Evolutionary conservation across 2,329 filamentous ascomycete species (phyloP).

Genomic region (Xylariaceae sp.): DNA sequence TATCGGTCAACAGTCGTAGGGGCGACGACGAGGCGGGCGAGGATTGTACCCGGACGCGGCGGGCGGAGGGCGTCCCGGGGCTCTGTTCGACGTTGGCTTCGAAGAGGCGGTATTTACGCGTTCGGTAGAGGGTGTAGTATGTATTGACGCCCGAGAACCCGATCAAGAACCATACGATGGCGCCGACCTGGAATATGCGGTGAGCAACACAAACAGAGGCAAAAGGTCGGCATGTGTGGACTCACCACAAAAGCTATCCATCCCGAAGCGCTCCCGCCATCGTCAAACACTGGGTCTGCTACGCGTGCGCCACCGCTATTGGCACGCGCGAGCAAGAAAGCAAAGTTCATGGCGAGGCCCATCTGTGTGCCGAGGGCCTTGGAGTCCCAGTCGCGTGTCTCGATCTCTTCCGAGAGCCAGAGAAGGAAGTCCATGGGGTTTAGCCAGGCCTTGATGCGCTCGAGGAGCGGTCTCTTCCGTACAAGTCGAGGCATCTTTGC

Average conservation of each 20-base stretch:
- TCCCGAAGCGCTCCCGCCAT: conserved; percentile 51
- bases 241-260: conserved; percentile 58
- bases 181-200: too few species aligned
- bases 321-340: conserved; percentile 76
- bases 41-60: conserved; percentile 81
- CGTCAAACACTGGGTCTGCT: conserved; percentile 80
- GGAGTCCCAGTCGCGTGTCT: conserved; percentile 86
- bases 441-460: conserved; percentile 74
- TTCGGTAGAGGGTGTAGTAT: conserved; percentile 73
- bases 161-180: conserved; percentile 65
- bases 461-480: conserved; percentile 68
- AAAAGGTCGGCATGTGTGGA: too few species aligned
- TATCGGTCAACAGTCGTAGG: conserved; percentile 63
- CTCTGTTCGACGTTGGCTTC: conserved; percentile 73
- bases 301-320: conserved; percentile 56
- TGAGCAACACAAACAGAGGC: too few species aligned
- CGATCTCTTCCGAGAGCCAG: conserved; percentile 88
- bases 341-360: conserved; percentile 69
- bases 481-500: conserved; percentile 68
- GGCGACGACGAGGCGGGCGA: conserved; percentile 75
- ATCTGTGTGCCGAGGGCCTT: conserved; percentile 70
- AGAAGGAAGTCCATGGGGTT: conserved; percentile 87
- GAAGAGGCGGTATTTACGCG: conserved; percentile 85
- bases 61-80: conserved; percentile 77
- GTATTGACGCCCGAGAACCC: conserved; percentile 68